Evolutionary conservation across 306 rosid species (phyloP).

Genomic region (Vachellia collinsii): DNA sequence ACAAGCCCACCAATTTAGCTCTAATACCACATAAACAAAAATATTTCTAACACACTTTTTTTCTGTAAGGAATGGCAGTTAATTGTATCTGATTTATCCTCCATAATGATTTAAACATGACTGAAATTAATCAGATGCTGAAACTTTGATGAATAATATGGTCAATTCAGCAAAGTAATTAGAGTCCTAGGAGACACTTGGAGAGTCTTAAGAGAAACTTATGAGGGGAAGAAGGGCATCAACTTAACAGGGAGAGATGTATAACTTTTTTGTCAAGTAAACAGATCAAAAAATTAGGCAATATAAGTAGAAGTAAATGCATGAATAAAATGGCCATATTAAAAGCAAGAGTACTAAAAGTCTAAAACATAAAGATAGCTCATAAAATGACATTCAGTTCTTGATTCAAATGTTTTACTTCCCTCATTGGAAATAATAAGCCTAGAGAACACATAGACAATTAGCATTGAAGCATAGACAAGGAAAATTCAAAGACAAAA

Average conservation of each 20-base stretch:
- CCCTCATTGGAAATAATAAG: constrained; percentile 59
- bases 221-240: constrained; percentile 13
- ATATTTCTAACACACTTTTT: neutral
- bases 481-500: constrained; percentile 29
- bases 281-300: constrained; percentile 29
- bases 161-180: neutral
- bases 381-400: constrained; percentile 64
- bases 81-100: neutral
- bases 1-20: neutral
- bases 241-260: constrained; percentile 13
- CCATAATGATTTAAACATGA: neutral
- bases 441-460: constrained; percentile 69
- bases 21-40: neutral
- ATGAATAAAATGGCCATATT: constrained; percentile 39
- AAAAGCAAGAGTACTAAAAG: constrained; percentile 25
- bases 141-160: neutral
- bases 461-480: constrained; percentile 61
- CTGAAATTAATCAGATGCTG: neutral
- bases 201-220: constrained; percentile 5
- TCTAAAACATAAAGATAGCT: constrained; percentile 40
- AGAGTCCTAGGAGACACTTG: constrained; percentile 10
- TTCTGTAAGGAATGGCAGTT: neutral
- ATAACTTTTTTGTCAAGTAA: constrained; percentile 27
- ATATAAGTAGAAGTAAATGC: constrained; percentile 32
- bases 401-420: constrained; percentile 50